Evolutionary conservation across 352 stramenopile genomes (phyloP), one percentile per base, ranked within the genome.

Genomic region (Phytophthora idaei): DNA sequence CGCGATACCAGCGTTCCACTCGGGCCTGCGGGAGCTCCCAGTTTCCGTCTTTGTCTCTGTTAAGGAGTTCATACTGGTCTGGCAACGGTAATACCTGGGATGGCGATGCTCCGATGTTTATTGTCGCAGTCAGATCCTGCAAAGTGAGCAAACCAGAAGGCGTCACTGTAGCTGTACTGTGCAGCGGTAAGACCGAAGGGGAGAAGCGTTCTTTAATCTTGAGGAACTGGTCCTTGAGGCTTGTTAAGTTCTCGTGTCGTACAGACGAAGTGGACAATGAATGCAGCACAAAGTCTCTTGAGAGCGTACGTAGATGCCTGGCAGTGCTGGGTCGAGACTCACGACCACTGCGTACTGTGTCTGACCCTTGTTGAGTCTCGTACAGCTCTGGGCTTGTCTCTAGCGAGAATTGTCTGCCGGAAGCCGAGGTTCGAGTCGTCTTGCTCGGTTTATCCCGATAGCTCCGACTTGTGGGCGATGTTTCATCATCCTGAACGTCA

Each of bases 151-250:
- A 57, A 4, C 42, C 45, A 45, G 51, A 68, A 6, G 68, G 49
- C 6, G 69, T 66, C 31, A 73, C 64, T 36, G 54, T 61, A 27
- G n/a, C 29, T 29, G 56, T 58, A 31, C 25, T 60, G 5, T 44
- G 46, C 10, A 72, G 55, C n/a, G 67, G 64, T n/a, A 66, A 57
- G 11, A 71, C 72, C 9, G 77, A 68, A 10, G 71, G 71, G 0
- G 81, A 90, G 59, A 93, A 93, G 14, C 81, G 76, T 39, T 93
- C 83, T 56, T 90, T 90, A 58, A 93, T 90, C 62, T 84, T 87
- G 39, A 92, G 78, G 29, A 93, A 93, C 46, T 93, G 85, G 41
- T 93, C 85, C 29, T 89, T 90, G 6, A 93, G 69, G 49, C 77
- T 88, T n/a, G 78, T 83, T 62, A 85, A 90, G 49, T 85, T 90